Evolutionary conservation across 768 basidiomycete species (phyloP).

Genomic region (Macrocybe gigantea): DNA sequence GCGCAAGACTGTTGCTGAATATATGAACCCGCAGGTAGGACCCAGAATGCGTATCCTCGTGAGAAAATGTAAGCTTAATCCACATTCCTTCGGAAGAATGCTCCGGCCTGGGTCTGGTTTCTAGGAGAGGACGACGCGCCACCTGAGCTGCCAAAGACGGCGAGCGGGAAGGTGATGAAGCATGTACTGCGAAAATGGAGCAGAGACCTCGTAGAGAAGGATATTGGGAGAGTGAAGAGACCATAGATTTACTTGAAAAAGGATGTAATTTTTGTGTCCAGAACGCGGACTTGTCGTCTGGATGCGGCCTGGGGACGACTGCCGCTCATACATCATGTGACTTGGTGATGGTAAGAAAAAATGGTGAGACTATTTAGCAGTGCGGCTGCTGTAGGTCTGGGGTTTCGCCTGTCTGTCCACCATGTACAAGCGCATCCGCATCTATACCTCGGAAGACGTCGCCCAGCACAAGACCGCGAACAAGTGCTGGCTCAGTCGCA

Average conservation of each 20-base stretch:
- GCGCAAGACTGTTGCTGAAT: constrained; percentile 42
- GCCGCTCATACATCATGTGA: no score
- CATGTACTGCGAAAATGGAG: constrained; percentile 71
- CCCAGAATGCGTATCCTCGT: not conserved
- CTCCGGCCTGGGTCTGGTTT: constrained; percentile 82
- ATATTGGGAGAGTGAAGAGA: constrained; percentile 30
- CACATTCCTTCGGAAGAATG: constrained; percentile 42
- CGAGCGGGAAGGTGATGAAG: constrained; percentile 85
- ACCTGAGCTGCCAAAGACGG: constrained; percentile 72
- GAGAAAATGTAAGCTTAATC: not conserved
- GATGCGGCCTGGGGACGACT: not conserved
- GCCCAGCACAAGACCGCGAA: constrained; percentile 47
- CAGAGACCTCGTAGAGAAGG: constrained; percentile 40
- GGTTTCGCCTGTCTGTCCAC: constrained; percentile 1
- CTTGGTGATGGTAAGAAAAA: not conserved
- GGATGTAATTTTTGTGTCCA: no score
- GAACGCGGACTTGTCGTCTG: not conserved
- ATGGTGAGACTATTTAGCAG: not conserved
- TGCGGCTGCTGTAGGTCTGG: not conserved
- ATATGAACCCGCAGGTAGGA: constrained; percentile 77
- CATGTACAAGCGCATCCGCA: constrained; percentile 67
- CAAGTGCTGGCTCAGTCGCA: constrained; percentile 81
- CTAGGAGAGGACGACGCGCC: constrained; percentile 57
- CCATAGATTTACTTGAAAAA: no score
- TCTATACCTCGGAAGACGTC: constrained; percentile 75